These are phyloP conservation scores for Nigrograna mackinnonii DNA, from an alignment of 2,329 filamentous ascomycete genomes.

Conservation along the genomic window DNA sequence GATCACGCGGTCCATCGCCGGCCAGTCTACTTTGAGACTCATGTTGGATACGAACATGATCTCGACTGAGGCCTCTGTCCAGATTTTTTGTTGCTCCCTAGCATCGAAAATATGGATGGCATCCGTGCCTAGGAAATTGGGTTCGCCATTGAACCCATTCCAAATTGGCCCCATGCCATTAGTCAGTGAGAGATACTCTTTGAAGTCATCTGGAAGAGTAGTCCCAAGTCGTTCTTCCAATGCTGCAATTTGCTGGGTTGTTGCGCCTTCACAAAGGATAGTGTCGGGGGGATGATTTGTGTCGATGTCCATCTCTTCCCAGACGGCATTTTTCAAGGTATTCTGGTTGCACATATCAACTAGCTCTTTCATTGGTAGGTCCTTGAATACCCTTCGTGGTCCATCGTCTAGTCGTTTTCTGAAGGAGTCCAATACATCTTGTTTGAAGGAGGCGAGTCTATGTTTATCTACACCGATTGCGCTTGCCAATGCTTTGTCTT, in stretches of 20 bases:
- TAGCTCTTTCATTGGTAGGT: slow-evolving; percentile 14
- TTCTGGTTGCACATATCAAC: slow-evolving; percentile 18
- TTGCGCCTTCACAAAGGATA: slow-evolving; percentile 14
- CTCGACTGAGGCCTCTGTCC: slow-evolving; percentile 13
- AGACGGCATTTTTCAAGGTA: slow-evolving; percentile 22
- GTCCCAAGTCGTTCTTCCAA: slow-evolving; percentile 11
- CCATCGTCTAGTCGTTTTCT: slow-evolving; percentile 14
- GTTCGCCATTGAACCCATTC: slow-evolving; percentile 21
- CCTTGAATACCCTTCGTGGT: slow-evolving; percentile 5
- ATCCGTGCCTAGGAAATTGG: slow-evolving; percentile 10
- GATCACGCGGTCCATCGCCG: slow-evolving; percentile 11
- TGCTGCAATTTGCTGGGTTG: slow-evolving; percentile 10
- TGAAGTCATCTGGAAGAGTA: slow-evolving; percentile 16
- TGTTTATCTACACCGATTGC: slow-evolving; percentile 15
- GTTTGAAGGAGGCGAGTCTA: slow-evolving; percentile 10
- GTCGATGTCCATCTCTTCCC: slow-evolving; percentile 19
- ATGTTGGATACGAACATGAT: slow-evolving; percentile 12
- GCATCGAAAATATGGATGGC: slow-evolving; percentile 16
- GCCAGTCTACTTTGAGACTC: slow-evolving; percentile 10
- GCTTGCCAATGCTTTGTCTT: slow-evolving; percentile 12
- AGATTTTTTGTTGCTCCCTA: slow-evolving; percentile 13
- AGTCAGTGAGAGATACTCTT: slow-evolving; percentile 15
- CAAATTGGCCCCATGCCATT: slow-evolving; percentile 17
- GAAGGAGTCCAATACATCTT: slow-evolving; percentile 14
- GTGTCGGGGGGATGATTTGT: slow-evolving; percentile 16